Evolutionary conservation across 2,329 filamentous ascomycete species (phyloP), one percentile per base, ranked within the genome.

Genomic region (Talaromyces albobiverticillius): DNA sequence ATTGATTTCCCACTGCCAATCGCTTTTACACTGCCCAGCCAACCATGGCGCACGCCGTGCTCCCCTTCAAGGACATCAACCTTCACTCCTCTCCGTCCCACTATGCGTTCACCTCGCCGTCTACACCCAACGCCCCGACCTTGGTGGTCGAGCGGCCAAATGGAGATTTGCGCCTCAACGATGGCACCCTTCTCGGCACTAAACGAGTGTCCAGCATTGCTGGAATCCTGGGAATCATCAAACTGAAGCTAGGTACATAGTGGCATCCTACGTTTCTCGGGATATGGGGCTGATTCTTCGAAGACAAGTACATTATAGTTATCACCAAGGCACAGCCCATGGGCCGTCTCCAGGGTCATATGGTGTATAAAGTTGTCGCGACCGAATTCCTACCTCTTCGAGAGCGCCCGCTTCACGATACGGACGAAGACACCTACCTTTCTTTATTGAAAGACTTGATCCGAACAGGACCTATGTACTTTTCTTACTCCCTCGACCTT

Each of bases 81-180:
- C 85, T 99, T 71, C 91, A 95, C 74, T 89, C 91, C 61, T 91
- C 93, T 50, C 81, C 89, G 64, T 90, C 93, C 65, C 88, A 94
- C 69, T 99, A 99, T 79, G 90, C 91, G 64, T 99, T 99, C 74
- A 92, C 90, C 36, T 99, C 94, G 25, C 94, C 94, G 25, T 97
- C 94, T 0, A 93, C 91, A 3, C 91, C 92, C 58, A 85, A 92
- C 73, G 88, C 92, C 25, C 90, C 90, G 13, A 90, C 90, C 9
- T 81, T 99, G 49, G 85, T 96, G 13, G 83, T 99, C 61, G 94
- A 97, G 67, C 85, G 94, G 51, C 94, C 94, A 9, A 94, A 91
- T 13, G 94, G 94, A 57, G 92, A 97, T 73, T 76, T 97, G 50
- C 84, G 91, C 57, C 80, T 99, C 56, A 88, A 86, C 65, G 88